A percentile compares a stretch with the other conserved stretches of the same genome.
phyloP scores from a whole-genome alignment of 73 alveolate species.

The Tetrahymena malaccensis region DNA sequence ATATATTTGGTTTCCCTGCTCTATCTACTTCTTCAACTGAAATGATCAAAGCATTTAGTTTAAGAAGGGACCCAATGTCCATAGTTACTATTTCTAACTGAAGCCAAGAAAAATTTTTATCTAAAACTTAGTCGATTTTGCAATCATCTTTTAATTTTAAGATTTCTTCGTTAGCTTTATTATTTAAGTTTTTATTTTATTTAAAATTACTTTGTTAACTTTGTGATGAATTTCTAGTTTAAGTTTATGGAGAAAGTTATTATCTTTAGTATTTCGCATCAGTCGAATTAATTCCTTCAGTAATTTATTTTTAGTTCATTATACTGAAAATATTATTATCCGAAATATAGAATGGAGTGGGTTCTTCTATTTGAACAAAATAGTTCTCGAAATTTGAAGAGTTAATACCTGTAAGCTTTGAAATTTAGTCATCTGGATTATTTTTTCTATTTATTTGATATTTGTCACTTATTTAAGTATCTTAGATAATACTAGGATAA shows the following conservation, averaged over 20 bases:
- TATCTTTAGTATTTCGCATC: background rate
- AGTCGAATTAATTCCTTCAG: background rate
- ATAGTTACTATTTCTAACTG: background rate
- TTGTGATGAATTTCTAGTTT: background rate
- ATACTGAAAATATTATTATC: background rate
- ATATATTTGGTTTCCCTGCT: background rate
- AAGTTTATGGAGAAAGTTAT: background rate
- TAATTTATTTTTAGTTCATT: background rate
- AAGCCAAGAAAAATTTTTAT: background rate
- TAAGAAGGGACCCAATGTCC: background rate
- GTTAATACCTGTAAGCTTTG: background rate
- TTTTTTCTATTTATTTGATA: background rate
- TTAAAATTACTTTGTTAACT: background rate
- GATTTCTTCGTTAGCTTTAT: background rate
- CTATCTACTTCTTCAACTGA: background rate
- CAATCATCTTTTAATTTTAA: background rate
- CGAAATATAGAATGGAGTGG: background rate
- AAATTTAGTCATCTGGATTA: background rate
- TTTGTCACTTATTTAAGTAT: background rate
- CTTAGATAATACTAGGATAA: background rate
- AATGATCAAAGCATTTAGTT: background rate
- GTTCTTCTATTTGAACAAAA: background rate
- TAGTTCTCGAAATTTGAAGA: background rate
- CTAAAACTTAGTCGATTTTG: background rate
- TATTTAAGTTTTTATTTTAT: background rate